These are phyloP conservation scores for Teunomyces atbi DNA, from an alignment of 805 yeast species.

Conservation along the genomic window DNA sequence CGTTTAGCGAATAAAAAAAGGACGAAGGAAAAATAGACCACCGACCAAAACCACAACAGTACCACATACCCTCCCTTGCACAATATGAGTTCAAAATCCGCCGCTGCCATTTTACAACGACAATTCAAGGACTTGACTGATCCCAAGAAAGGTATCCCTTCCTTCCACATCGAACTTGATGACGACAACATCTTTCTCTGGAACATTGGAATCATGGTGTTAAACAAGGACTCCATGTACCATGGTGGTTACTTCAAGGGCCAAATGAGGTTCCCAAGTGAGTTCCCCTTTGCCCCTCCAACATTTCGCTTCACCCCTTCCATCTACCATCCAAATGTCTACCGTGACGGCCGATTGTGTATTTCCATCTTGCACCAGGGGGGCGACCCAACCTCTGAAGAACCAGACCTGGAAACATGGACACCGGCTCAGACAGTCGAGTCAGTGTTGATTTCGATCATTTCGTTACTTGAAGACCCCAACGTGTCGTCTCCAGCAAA, in stretches of 20 bases:
- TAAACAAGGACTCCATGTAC: conserved; percentile 83
- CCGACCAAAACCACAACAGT: not conserved
- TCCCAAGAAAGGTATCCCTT: conserved; percentile 69
- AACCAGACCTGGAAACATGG: conserved; percentile 94
- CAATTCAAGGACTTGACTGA: conserved; percentile 92
- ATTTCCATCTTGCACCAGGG: conserved; percentile 89
- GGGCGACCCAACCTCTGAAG: conserved; percentile 87
- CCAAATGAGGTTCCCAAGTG: conserved; percentile 88
- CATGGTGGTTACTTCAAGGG: conserved; percentile 95
- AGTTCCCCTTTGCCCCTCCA: conserved; percentile 92
- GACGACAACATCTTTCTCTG: conserved; percentile 58
- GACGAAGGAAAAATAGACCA: not conserved
- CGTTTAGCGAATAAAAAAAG: not conserved
- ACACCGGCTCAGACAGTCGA: conserved; percentile 92
- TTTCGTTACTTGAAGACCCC: conserved; percentile 90
- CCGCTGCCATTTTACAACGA: conserved; percentile 85
- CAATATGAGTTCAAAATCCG: conserved; percentile 50
- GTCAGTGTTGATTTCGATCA: conserved; percentile 82
- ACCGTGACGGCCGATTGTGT: conserved; percentile 89
- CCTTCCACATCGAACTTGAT: conserved; percentile 63
- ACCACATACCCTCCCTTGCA: not conserved
- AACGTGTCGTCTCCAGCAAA: conserved; percentile 93
- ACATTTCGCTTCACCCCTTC: conserved; percentile 89
- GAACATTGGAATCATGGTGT: conserved; percentile 92
- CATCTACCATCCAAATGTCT: conserved; percentile 92